These are phyloP conservation scores for Xylaria nigripes DNA, from an alignment of 495 filamentous ascomycete genomes.

Conservation along the genomic window DNA sequence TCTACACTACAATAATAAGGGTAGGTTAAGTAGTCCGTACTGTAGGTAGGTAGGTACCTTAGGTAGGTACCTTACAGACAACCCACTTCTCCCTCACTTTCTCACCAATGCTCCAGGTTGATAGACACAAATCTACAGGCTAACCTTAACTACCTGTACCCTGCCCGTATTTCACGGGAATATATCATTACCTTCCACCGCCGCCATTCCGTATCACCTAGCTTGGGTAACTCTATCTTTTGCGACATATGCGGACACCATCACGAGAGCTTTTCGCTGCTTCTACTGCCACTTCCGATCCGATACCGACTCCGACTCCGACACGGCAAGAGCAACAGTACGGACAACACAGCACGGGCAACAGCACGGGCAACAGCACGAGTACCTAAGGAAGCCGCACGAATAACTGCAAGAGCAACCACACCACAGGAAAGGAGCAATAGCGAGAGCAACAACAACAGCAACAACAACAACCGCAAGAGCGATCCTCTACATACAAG, in stretches of 20 bases:
- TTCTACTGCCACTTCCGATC: neutral
- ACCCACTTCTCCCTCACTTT: conserved; percentile 2
- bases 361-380: neutral
- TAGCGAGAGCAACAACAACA: neutral
- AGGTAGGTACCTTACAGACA: conserved; percentile 5
- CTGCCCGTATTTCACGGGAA: conserved; percentile 1
- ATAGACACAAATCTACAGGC: neutral
- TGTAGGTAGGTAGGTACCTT: neutral
- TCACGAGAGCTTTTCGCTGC: neutral
- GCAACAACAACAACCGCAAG: neutral
- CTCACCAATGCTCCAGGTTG: neutral
- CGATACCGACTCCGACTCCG: neutral
- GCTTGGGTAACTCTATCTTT: neutral
- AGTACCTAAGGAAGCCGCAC: neutral
- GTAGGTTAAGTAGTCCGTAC: neutral
- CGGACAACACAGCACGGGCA: neutral
- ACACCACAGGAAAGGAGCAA: no score
- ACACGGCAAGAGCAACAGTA: neutral
- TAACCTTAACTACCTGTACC: neutral
- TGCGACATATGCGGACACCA: conserved; percentile 5
- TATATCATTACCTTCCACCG: conserved; percentile 6
- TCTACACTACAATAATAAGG: conserved; percentile 1
- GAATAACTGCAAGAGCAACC: neutral
- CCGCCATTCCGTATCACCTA: neutral
- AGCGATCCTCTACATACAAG: no score